Evolutionary conservation across 2,329 filamentous ascomycete genomes (phyloP).

Genomic region (Pyricularia sp.): DNA sequence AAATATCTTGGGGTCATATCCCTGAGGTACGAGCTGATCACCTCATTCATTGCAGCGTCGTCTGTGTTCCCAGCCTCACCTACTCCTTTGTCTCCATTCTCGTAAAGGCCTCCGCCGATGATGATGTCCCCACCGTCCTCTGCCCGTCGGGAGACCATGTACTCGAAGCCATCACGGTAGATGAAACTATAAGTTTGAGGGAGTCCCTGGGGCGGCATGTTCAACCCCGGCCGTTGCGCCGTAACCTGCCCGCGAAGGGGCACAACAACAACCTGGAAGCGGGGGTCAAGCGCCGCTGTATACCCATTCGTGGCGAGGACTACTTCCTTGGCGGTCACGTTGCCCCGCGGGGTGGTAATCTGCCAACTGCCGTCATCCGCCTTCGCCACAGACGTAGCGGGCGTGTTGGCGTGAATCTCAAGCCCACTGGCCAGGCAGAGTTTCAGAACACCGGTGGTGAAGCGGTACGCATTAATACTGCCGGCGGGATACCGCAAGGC

Average conservation of each 20-base stretch:
- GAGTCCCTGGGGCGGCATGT: conserved; percentile 27
- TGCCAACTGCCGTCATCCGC: conserved; percentile 21
- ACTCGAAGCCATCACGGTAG: conserved; percentile 53
- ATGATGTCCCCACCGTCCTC: conserved; percentile 39
- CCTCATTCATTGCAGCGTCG: conserved; percentile 41
- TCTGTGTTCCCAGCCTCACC: conserved; percentile 45
- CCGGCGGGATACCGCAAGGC: conserved; percentile 35
- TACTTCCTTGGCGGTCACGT: conserved; percentile 29
- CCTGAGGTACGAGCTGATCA: conserved; percentile 37
- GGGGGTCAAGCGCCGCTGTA: conserved; percentile 32
- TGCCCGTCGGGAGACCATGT: conserved; percentile 51
- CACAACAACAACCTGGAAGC: conserved; percentile 35
- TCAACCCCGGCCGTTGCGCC: conserved; percentile 25
- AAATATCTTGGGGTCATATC: conserved; percentile 38
- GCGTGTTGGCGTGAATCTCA: conserved; percentile 44
- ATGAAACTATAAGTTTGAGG: conserved; percentile 52
- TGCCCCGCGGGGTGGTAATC: conserved; percentile 32
- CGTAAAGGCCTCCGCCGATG: conserved; percentile 47
- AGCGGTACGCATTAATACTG: conserved; percentile 29
- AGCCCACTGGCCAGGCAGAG: conserved; percentile 31
- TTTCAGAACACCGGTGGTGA: conserved; percentile 32
- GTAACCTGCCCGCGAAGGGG: conserved; percentile 41
- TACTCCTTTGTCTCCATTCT: conserved; percentile 26
- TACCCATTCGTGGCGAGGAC: conserved; percentile 46
- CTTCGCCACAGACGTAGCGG: conserved; percentile 18